phyloP scores from a whole-genome alignment of 2,329 filamentous ascomycete genomes.

The Macrophomina tecta region DNA sequence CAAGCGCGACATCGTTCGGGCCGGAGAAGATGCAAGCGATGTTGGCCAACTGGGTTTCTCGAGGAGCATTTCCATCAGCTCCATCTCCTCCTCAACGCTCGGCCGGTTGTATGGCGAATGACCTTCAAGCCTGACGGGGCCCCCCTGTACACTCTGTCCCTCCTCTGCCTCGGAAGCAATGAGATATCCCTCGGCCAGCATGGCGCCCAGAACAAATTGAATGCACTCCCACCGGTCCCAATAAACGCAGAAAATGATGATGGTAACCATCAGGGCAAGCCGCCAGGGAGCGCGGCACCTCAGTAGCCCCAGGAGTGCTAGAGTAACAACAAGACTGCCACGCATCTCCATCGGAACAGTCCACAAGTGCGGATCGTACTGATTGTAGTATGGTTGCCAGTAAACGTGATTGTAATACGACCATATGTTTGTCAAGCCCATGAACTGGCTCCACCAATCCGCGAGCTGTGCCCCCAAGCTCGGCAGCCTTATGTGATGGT shows the following conservation, averaged over 20 bases:
- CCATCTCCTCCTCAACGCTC: background rate
- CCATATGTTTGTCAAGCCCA: slow-evolving; percentile 7
- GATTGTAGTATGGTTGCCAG: slow-evolving; percentile 14
- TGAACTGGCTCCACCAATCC: background rate
- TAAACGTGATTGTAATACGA: slow-evolving; percentile 13
- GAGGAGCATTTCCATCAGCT: background rate
- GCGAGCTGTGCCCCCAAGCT: background rate
- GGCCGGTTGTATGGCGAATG: background rate
- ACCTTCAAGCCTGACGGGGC: background rate
- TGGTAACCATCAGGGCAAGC: background rate
- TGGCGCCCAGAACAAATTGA: background rate
- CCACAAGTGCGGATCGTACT: slow-evolving; percentile 47
- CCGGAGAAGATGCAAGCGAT: background rate
- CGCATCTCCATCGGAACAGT: slow-evolving; percentile 55
- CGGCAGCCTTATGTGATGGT: background rate
- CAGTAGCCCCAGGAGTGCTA: slow-evolving; percentile 44
- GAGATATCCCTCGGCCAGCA: background rate
- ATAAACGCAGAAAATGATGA: background rate
- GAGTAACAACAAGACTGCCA: slow-evolving; percentile 52
- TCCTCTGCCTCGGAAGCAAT: background rate
- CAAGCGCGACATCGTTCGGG: background rate
- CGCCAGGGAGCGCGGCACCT: background rate
- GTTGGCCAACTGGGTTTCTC: background rate
- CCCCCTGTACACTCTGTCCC: too few species aligned
- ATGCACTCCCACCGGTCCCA: slow-evolving; percentile 14